These are phyloP conservation scores for Cryphonectria naterciae DNA, from an alignment of 2,329 filamentous ascomycete species.

Conservation along the genomic window DNA sequence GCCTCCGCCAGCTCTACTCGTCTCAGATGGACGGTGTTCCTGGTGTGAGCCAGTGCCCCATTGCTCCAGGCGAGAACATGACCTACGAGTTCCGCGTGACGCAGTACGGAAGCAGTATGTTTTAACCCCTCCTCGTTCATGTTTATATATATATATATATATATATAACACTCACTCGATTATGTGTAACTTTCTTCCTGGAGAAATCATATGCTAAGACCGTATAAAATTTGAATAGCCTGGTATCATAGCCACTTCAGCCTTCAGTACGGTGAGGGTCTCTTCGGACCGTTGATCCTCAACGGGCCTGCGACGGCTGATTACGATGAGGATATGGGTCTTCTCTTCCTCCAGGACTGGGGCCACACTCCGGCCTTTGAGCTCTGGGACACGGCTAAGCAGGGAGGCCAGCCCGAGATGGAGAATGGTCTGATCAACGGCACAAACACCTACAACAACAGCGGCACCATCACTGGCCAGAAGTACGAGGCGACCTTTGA, in stretches of 20 bases:
- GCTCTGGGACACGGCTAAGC: conserved; percentile 31
- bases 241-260: conserved; percentile 55
- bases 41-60: conserved; percentile 50
- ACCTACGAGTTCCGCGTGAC: conserved; percentile 42
- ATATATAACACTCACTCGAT: background rate
- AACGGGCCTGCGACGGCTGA: conserved; percentile 43
- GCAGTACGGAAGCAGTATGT: conserved; percentile 41
- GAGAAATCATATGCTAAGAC: background rate
- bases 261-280: conserved; percentile 53
- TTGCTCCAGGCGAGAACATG: conserved; percentile 39
- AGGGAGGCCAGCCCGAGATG: conserved; percentile 32
- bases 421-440: conserved; percentile 51
- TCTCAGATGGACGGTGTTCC: conserved; percentile 13
- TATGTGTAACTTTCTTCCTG: background rate
- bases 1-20: conserved; percentile 8
- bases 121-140: too few species aligned
- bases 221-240: conserved; percentile 27
- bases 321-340: conserved; percentile 58
- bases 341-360: conserved; percentile 57
- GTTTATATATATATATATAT: too few species aligned
- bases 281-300: conserved; percentile 54
- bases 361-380: conserved; percentile 46
- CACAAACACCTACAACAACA: conserved; percentile 38
- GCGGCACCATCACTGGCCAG: conserved; percentile 35
- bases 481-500: conserved; percentile 40